Evolutionary conservation across 1,139 yeast species (phyloP).

Genomic region (Magnusiomyces sp.): DNA sequence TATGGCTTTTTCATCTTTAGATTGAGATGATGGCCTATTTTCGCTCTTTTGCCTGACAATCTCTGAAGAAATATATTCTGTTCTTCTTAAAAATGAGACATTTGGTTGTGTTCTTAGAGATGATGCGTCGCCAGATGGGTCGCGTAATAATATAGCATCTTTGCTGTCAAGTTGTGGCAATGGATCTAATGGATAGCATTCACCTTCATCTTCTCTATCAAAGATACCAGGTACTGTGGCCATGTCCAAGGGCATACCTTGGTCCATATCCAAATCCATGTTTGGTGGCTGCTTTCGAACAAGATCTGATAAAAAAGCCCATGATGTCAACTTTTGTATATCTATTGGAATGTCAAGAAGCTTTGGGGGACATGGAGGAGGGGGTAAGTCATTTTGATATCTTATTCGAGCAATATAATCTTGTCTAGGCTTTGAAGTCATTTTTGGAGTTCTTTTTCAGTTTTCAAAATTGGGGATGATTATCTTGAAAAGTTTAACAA

Average conservation of each 20-base stretch:
- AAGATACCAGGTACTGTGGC: constrained; percentile 60
- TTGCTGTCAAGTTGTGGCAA: constrained; percentile 50
- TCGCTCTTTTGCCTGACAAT: constrained; percentile 20
- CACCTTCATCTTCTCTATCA: constrained; percentile 50
- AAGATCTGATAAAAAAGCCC: constrained; percentile 61
- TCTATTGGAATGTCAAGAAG: constrained; percentile 48
- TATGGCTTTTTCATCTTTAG: constrained; percentile 21
- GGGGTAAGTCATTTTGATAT: constrained; percentile 81
- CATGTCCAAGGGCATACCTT: constrained; percentile 76
- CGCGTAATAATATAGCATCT: constrained; percentile 70
- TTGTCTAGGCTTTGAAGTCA: constrained; percentile 38
- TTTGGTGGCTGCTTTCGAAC: constrained; percentile 66
- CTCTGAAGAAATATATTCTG: constrained; percentile 68
- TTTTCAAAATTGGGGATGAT: too few species aligned
- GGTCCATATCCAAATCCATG: constrained; percentile 60
- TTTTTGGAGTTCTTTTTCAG: background rate
- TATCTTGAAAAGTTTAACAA: too few species aligned
- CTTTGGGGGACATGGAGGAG: constrained; percentile 91
- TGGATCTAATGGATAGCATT: constrained; percentile 15
- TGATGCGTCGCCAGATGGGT: constrained; percentile 48
- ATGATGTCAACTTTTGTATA: constrained; percentile 41
- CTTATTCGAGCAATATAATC: constrained; percentile 84
- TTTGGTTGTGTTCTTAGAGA: constrained; percentile 46
- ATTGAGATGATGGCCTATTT: background rate
- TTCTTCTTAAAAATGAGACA: constrained; percentile 85